A percentile compares a stretch with the other conserved stretches of the same genome.
phyloP scores from a whole-genome alignment of 2,329 filamentous ascomycete genomes.

The Talaromyces islandicus region DNA sequence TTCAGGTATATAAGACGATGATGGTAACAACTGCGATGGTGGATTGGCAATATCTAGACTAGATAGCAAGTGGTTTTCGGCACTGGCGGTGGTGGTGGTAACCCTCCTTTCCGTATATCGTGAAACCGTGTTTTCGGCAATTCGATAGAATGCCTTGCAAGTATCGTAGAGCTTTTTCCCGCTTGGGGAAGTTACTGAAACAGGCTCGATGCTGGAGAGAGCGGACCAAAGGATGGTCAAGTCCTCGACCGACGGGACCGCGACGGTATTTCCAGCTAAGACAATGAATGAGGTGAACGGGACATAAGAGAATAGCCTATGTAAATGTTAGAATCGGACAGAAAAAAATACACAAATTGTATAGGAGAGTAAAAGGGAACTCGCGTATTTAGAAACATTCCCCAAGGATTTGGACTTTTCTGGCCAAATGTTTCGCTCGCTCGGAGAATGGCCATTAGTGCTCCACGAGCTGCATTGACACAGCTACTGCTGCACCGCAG shows the following conservation, averaged over 20 bases:
- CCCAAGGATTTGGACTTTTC: not conserved
- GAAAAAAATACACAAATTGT: not conserved
- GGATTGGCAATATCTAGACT: not conserved
- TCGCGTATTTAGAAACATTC: not conserved
- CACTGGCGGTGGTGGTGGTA: not conserved
- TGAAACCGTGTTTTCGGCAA: not conserved
- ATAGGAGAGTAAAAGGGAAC: not conserved
- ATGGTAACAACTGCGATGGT: not conserved
- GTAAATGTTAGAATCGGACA: not conserved
- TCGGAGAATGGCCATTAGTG: not conserved
- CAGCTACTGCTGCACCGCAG: not conserved
- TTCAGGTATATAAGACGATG: too few species aligned
- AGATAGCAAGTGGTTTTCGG: not conserved
- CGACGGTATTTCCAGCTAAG: not conserved
- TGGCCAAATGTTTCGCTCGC: not conserved
- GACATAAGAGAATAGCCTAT: not conserved
- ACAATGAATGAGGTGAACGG: not conserved
- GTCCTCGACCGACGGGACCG: not conserved
- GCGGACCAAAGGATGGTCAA: not conserved
- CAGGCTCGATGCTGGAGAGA: not conserved
- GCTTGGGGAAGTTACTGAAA: not conserved
- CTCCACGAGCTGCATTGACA: not conserved
- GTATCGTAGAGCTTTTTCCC: not conserved
- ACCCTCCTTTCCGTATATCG: not conserved
- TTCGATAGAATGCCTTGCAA: not conserved